phyloP scores from a whole-genome alignment of 208 protist genomes.

The Crithidia brevicula region DNA sequence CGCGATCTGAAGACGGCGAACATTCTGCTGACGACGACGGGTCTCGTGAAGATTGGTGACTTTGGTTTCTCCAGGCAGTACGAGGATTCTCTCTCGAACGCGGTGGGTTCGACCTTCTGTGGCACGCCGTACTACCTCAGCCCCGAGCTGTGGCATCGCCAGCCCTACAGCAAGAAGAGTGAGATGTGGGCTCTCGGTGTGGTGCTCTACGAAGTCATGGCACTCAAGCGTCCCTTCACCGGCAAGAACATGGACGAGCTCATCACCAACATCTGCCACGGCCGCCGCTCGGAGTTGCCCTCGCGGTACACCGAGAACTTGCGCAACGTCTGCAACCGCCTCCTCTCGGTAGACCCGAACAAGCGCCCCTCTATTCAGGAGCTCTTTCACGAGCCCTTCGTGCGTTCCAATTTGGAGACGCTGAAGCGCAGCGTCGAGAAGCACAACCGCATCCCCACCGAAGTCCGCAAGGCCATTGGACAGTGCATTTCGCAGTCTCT shows the following conservation, averaged over 20 bases:
- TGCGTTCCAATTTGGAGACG: slow-evolving; percentile 63
- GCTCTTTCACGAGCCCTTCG: slow-evolving; percentile 76
- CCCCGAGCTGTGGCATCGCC: slow-evolving; percentile 91
- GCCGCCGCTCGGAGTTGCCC: slow-evolving; percentile 52
- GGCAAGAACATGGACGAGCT: slow-evolving; percentile 88
- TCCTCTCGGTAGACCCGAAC: slow-evolving; percentile 67
- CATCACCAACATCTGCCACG: slow-evolving; percentile 84
- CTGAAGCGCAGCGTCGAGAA: slow-evolving; percentile 78
- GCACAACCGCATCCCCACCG: slow-evolving; percentile 66
- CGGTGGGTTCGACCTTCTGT: slow-evolving; percentile 87
- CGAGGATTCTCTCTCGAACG: slow-evolving; percentile 84
- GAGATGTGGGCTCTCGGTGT: slow-evolving; percentile 94
- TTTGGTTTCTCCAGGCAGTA: slow-evolving; percentile 90
- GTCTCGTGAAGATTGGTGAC: slow-evolving; percentile 87
- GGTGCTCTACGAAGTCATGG: slow-evolving; percentile 88
- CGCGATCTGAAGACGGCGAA: slow-evolving; percentile 91
- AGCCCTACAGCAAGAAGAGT: slow-evolving; percentile 93
- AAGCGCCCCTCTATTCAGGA: slow-evolving; percentile 62
- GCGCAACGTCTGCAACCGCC: slow-evolving; percentile 54
- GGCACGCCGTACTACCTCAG: slow-evolving; percentile 93
- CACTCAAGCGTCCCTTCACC: slow-evolving; percentile 80
- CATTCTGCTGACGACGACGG: slow-evolving; percentile 82
- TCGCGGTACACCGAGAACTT: slow-evolving; percentile 51
- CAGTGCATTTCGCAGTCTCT: slow-evolving; percentile 66
- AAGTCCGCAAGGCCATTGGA: slow-evolving; percentile 66